phyloP scores from a whole-genome alignment of 2,329 filamentous ascomycete species.

The Aspergillus glaucus region DNA sequence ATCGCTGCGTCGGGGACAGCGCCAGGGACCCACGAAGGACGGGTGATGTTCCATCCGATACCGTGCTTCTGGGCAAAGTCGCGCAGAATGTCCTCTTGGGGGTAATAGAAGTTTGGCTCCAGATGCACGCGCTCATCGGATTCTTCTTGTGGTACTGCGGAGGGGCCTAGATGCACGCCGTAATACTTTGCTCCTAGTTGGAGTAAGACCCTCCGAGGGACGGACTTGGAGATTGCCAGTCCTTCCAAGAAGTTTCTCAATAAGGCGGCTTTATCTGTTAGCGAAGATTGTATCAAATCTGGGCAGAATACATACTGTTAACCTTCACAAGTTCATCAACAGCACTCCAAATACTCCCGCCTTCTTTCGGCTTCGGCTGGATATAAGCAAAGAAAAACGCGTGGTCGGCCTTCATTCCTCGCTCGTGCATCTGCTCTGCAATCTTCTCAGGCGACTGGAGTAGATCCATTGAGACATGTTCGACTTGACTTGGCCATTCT shows the following conservation, averaged over 20 bases:
- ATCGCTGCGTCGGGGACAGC: slow-evolving; percentile 46
- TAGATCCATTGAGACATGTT: slow-evolving; percentile 38
- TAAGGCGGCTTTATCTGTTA: slow-evolving; percentile 18
- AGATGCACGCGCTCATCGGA: slow-evolving; percentile 39
- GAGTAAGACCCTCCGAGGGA: slow-evolving; percentile 43
- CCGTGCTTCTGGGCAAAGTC: slow-evolving; percentile 36
- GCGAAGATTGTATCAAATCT: not conserved
- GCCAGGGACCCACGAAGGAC: slow-evolving; percentile 45
- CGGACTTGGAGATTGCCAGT: not conserved
- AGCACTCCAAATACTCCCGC: slow-evolving; percentile 43
- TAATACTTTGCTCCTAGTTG: slow-evolving; percentile 52
- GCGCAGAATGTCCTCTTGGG: slow-evolving; percentile 46
- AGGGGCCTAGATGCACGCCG: slow-evolving; percentile 44
- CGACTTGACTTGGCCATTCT: slow-evolving; percentile 32
- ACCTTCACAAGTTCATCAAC: slow-evolving; percentile 46
- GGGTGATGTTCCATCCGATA: slow-evolving; percentile 42
- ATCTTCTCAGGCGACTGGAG: slow-evolving; percentile 23
- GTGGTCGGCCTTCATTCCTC: slow-evolving; percentile 33
- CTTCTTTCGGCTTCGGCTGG: slow-evolving; percentile 44
- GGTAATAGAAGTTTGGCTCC: slow-evolving; percentile 51
- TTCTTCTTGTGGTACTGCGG: slow-evolving; percentile 41
- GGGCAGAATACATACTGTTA: slow-evolving; percentile 27
- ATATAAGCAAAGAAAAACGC: slow-evolving; percentile 52
- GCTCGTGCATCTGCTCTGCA: slow-evolving; percentile 17
- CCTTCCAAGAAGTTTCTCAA: slow-evolving; percentile 43